Evolutionary conservation across 495 filamentous ascomycete genomes (phyloP).

Genomic region (Neurospora terricola): DNA sequence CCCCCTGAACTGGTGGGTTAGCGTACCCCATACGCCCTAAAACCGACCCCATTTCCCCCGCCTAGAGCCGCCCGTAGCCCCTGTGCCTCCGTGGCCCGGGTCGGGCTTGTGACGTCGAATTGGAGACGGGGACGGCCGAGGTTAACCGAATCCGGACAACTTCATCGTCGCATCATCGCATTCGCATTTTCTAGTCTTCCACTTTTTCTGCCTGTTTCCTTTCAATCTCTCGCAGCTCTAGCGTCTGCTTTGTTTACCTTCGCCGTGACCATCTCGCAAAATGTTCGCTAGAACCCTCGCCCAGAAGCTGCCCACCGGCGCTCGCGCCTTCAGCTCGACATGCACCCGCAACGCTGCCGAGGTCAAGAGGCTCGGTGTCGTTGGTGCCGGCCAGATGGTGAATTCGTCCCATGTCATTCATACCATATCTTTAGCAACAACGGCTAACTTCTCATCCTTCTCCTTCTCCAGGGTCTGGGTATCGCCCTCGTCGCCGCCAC

Average conservation of each 20-base stretch:
- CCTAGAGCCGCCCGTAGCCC: neutral
- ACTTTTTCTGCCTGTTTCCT: neutral
- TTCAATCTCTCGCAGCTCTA: neutral
- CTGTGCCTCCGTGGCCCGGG: neutral
- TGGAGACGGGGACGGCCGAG: slow-evolving; percentile 22
- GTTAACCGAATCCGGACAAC: slow-evolving; percentile 22
- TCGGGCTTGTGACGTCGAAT: neutral
- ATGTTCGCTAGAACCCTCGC: neutral
- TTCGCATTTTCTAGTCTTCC: neutral
- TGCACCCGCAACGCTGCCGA: slow-evolving; percentile 48
- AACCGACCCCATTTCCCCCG: neutral
- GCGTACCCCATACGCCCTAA: neutral
- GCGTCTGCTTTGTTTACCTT: neutral
- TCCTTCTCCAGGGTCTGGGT: slow-evolving; percentile 65
- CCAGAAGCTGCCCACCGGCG: slow-evolving; percentile 20
- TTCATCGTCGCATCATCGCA: neutral
- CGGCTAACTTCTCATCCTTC: neutral
- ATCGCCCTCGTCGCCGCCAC: slow-evolving; percentile 92
- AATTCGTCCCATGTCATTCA: slow-evolving; percentile 9
- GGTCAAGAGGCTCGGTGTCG: slow-evolving; percentile 82
- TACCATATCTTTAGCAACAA: neutral
- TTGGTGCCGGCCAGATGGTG: slow-evolving; percentile 97
- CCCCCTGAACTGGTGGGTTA: neutral
- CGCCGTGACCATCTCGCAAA: neutral
- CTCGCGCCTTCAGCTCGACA: slow-evolving; percentile 45